Evolutionary conservation across 768 basidiomycete species (phyloP), one percentile per base, ranked within the genome.

Genomic region (Leccinum fibrillosum): DNA sequence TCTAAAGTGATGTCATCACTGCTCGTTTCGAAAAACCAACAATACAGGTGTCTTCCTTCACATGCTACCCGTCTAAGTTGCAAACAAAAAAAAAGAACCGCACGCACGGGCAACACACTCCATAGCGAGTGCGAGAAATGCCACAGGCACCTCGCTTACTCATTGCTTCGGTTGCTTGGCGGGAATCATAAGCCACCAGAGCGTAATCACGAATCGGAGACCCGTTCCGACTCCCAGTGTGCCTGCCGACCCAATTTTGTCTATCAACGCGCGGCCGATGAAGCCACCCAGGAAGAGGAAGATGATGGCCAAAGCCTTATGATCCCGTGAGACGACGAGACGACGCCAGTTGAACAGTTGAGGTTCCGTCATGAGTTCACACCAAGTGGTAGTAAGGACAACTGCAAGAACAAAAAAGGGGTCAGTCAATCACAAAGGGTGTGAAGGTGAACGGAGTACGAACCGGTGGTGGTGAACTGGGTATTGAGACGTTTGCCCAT

Each of bases 321-420:
- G 85, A 69, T 94, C 90, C 49, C 90, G 85, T 1, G 85, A 77
- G 9, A 68, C 69, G 60, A 89, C 79, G 52, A 73, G 74, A 52
- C 80, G 75, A 42, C 78, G 78, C 49, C 82, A 56, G 25, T 78
- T 66, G 78, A 94, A 88, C 21, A 95, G 81, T 49, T 82, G 73
- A 0, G 92, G 92, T 70, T 92, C 90, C 52, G 86, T 86, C 80
- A 90, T 81, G 50, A 94, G 82, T 65, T 94, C 92, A 63, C 92
- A 90, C 91, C 91, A 94, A 56, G 92, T 82, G 17, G 89, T 90
- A 15, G 92, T 94, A 10, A 94, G 78, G 47, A 93, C 90, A 62
- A 92, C 90, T 85, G 69, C 21, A 42, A 17, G 11, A 34, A 13
- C n/a, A 28, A 28, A 30, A 52, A 28, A 19, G n/a, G 25, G 23